These are phyloP conservation scores for Didymella keratinophila DNA, from an alignment of 2,329 filamentous ascomycete species.

Conservation along the genomic window DNA sequence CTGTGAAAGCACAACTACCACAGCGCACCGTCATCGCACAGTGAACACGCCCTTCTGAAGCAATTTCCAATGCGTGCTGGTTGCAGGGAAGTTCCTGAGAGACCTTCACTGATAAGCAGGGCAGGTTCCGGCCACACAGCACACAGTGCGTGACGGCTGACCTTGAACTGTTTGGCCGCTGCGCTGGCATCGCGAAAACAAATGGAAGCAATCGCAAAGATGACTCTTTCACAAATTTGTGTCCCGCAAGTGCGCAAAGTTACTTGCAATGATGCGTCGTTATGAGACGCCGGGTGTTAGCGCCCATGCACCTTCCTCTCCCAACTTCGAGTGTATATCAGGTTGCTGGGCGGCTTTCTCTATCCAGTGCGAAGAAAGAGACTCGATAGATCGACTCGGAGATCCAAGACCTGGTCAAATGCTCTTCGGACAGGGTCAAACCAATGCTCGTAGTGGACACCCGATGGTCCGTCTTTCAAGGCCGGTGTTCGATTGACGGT, in stretches of 20 bases:
- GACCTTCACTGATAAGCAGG: neutral
- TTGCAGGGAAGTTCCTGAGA: neutral
- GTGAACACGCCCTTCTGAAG: neutral
- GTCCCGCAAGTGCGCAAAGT: neutral
- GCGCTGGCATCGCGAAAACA: neutral
- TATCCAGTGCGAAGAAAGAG: neutral
- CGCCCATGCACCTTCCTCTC: neutral
- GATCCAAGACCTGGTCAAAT: neutral
- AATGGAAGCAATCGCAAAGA: neutral
- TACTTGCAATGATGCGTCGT: neutral
- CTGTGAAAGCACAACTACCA: constrained; percentile 3
- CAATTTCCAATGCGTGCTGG: neutral
- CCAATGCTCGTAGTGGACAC: too few species aligned
- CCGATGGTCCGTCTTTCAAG: neutral
- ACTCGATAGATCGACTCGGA: neutral
- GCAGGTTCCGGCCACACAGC: neutral
- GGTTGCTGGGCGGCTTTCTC: neutral
- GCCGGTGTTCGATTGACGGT: neutral
- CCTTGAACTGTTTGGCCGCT: neutral
- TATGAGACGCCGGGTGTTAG: neutral
- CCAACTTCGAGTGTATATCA: neutral
- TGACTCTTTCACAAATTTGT: neutral
- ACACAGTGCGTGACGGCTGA: neutral
- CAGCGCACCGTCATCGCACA: neutral
- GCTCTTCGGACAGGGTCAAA: neutral